These are phyloP conservation scores for Hygrophila difformis DNA, from an alignment of 257 asterid genomes.

Conservation along the genomic window DNA sequence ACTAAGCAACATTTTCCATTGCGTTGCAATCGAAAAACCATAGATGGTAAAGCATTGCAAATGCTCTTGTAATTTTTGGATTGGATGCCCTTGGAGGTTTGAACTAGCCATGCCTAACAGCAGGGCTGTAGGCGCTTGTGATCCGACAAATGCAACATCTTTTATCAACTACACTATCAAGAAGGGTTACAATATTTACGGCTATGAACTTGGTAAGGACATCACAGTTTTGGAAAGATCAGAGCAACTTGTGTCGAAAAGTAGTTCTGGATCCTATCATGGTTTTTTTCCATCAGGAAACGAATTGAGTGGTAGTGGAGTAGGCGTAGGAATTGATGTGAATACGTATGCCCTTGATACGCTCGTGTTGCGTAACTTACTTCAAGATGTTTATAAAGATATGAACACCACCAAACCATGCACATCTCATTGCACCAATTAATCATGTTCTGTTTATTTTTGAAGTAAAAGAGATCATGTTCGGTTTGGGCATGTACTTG, in stretches of 20 bases:
- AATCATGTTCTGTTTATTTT: too few species aligned
- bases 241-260: too few species aligned
- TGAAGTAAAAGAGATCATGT: too few species aligned
- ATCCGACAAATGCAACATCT: slow-evolving; percentile 51
- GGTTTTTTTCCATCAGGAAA: slow-evolving; percentile 23
- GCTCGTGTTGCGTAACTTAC: slow-evolving; percentile 13
- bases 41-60: too few species aligned
- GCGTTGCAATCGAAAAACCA: too few species aligned
- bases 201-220: slow-evolving; percentile 77
- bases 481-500: slow-evolving; percentile 73
- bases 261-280: background rate
- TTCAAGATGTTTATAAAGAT: slow-evolving; percentile 25
- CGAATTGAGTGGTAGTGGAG: slow-evolving; percentile 30
- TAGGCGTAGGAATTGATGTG: slow-evolving; percentile 26
- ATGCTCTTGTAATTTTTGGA: slow-evolving; percentile 45
- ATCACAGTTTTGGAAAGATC: too few species aligned
- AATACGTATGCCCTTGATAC: slow-evolving; percentile 29
- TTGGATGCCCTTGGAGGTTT: slow-evolving; percentile 64
- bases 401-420: slow-evolving; percentile 21
- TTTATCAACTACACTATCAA: slow-evolving; percentile 46
- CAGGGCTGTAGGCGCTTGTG: slow-evolving; percentile 53
- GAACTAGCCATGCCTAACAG: slow-evolving; percentile 25
- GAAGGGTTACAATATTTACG: slow-evolving; percentile 54
- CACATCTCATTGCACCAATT: slow-evolving; percentile 29
- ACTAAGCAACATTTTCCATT: too few species aligned